Evolutionary conservation across 805 yeast species (phyloP), one percentile per base, ranked within the genome.

Genomic region (Limtongozyma cylindracea): DNA sequence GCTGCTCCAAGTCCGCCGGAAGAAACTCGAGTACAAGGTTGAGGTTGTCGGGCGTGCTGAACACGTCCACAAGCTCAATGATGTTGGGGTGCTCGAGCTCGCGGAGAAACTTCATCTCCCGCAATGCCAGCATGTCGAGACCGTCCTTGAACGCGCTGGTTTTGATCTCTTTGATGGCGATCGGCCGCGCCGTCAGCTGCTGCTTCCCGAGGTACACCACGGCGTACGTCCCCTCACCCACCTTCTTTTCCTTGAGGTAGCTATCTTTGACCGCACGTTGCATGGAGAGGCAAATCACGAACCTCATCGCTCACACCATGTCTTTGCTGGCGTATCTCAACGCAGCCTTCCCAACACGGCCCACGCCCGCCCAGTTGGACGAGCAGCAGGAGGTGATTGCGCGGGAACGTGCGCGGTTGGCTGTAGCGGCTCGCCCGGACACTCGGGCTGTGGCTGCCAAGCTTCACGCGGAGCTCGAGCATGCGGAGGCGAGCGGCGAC

Each of bases 161-260:
- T 37, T 88, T 88, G 54, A 88, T 88, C 50, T 80, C 94, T 39
- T 88, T 88, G 27, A 91, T 70, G 31, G 99, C 99, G 16, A 88
- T 70, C 23, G 56, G 53, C 24, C 82, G 45, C 5, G 41, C 46
- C 21, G 45, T 42, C 14, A 63, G 56, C 8, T 51, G 31, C 37
- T 72, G 72, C 19, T 56, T 63, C 2, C 96, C 96, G 10, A 82
- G 53, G 35, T 69, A 78, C 5, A 88, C 99, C 25, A 82, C 91
- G 21, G 99, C 99, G 49, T 84, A 88, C 0, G 99, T 88, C 45
- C 99, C 99, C 47, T 88, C 99, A 38, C 99, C 99, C 14, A 88
- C 95, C 39, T 80, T 82, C 31, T 61, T 66, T 25, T 80, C 93
- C 25, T 52, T 52, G 15, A 56, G 39, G 32, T 52, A 52, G 21